phyloP scores from a whole-genome alignment of 1,284 basidiomycete genomes.

The Lignosus rhinocerotis region DNA sequence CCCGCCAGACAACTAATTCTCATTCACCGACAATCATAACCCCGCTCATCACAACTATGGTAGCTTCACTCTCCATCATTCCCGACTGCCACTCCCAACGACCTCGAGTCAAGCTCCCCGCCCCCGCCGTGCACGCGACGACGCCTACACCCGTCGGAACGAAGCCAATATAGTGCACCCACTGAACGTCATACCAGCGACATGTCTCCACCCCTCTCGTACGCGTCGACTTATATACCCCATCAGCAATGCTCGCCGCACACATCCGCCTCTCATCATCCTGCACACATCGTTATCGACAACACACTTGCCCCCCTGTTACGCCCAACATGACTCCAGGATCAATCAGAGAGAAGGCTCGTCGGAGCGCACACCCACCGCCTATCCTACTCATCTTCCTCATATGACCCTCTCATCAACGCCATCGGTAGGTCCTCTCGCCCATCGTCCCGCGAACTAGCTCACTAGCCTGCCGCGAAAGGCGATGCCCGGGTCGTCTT shows the following conservation, averaged over 20 bases:
- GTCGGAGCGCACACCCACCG: slow-evolving; percentile 23
- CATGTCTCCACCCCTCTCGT: too few species aligned
- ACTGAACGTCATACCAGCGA: too few species aligned
- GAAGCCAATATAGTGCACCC: too few species aligned
- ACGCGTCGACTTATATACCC: too few species aligned
- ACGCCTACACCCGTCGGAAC: too few species aligned
- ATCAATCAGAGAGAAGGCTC: slow-evolving; percentile 20
- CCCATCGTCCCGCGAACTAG: neutral
- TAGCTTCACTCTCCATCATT: neutral
- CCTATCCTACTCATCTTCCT: slow-evolving; percentile 20
- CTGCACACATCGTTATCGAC: neutral
- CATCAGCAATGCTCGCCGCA: too few species aligned
- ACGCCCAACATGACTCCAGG: slow-evolving; percentile 10
- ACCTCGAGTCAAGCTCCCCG: too few species aligned
- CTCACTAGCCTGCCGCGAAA: slow-evolving; percentile 9
- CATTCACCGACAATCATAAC: neutral
- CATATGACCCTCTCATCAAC: slow-evolving; percentile 28
- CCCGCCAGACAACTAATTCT: slow-evolving; percentile 2
- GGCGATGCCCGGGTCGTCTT: slow-evolving; percentile 31
- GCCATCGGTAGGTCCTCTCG: slow-evolving; percentile 24
- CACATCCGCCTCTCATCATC: neutral
- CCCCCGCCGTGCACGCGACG: too few species aligned
- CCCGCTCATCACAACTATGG: neutral
- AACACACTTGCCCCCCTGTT: neutral
- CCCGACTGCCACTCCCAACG: neutral